Conservation (phyloP, 805 yeast species). For the Saccharomycopsis sp. region DNA sequence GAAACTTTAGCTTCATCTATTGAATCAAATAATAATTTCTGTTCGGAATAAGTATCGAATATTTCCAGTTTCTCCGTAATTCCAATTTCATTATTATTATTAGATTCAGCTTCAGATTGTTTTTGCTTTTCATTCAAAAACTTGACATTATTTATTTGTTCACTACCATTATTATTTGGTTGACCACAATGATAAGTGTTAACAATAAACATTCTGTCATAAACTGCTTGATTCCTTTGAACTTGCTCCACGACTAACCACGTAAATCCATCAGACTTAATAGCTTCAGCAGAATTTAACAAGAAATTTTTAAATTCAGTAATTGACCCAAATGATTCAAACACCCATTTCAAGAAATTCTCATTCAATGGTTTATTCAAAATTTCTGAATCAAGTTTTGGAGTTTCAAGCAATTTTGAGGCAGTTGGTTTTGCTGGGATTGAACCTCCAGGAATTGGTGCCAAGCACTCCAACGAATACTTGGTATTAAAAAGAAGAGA, state of each 20-base stretch:
- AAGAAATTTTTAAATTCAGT: constrained; percentile 69
- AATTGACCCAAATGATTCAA: constrained; percentile 64
- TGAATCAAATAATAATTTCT: constrained; percentile 21
- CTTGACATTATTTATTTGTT: constrained; percentile 39
- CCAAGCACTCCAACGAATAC: constrained; percentile 32
- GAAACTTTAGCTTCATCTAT: constrained; percentile 35
- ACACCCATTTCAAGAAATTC: constrained; percentile 41
- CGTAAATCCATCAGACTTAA: constrained; percentile 85
- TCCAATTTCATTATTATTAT: constrained; percentile 16
- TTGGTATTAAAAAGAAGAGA: constrained; percentile 33
- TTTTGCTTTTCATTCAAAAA: constrained; percentile 17
- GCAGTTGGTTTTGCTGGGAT: constrained; percentile 22
- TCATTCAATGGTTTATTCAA: constrained; percentile 30
- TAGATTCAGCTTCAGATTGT: constrained; percentile 7
- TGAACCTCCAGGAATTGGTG: constrained; percentile 14
- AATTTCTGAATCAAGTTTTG: constrained; percentile 28
- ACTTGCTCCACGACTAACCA: constrained; percentile 68
- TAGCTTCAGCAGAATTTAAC: constrained; percentile 57
- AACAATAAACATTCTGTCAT: constrained; percentile 52
- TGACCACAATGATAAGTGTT: constrained; percentile 89
- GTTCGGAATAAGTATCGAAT: constrained; percentile 8
- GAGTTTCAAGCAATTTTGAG: constrained; percentile 38
- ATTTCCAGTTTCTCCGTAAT: constrained; percentile 25
- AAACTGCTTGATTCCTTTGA: constrained; percentile 24
- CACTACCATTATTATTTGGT: constrained; percentile 57